Base-by-base conservation (phyloP, 2,329 filamentous ascomycete species). In the Mycosphaerella arachidis region DNA sequence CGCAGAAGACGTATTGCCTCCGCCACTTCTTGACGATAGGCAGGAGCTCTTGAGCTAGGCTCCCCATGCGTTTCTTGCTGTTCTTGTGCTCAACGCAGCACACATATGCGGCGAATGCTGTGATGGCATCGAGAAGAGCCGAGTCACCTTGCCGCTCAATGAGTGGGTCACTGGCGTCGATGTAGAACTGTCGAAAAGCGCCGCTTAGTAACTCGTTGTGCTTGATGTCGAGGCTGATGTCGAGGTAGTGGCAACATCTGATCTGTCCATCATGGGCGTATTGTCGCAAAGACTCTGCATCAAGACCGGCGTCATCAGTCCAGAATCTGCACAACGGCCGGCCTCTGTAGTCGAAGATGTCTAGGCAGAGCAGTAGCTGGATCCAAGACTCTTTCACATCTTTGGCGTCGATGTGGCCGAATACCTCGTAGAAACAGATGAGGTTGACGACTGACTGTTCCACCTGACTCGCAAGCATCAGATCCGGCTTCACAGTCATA, bases 21-120 rank as follows among this genome's bases (percentile, higher is more conserved):
- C 50, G 50, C 50, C 50, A 52, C 50, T 52, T 52, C 30, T 52
- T 52, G 27, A 52, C 50, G 30, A 52, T 18, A 29, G 50, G 50
- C 27, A 52, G 50, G 10, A 52, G 50, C 27, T 52, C 50, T 20
- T 52, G 16, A 4, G 50, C 50, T 20, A 52, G 5, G 16, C 10
- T 35, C 12, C 6, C 8, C 27, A 52, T 31, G 8, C 30, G 7
- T 20, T 20, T 18, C 18, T 35, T 52, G 50, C 30, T 30, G 16
- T 9, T 16, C 9, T 35, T 52, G 6, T 52, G 50, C 50, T 52
- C 50, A 3, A 31, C 50, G 18, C 50, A 52, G 50, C 50, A 52
- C 9, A 16, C 30, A 18, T 30, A 10, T 10, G n/a, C n/a, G n/a
- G n/a, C 50, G 24, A 52, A 52, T 10, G 27, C 18, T 10, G 18